Base-by-base conservation (phyloP, 2,329 filamentous ascomycete species). In the Epichloe uncinata region DNA sequence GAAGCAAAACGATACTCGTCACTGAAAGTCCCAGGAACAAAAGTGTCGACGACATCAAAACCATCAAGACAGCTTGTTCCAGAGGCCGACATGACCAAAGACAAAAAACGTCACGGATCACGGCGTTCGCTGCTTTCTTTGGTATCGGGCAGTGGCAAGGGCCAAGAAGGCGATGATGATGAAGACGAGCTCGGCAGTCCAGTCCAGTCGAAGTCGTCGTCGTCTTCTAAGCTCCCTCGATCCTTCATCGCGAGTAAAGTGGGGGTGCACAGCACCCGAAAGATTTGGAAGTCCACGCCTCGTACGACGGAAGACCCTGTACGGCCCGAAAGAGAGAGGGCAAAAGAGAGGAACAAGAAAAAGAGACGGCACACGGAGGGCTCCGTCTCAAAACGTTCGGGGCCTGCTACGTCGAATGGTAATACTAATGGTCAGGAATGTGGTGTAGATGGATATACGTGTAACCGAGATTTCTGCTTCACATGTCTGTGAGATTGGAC, bases 391-490 rank as follows among this genome's bases (percentile, higher is more conserved):
- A 3, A 62, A 59, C 42, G 54, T 65, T 34, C 47, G 3, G 57
- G 69, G 4, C 66, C 66, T 55, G 78, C 75, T 9, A 75, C 75
- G 0, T 70, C 74, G 9, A 36, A 18, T 5, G 30, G 26, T 2
- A 76, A 76, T 1, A 70, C 71, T 13, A 55, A 69, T 55, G 66
- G 36, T 15, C 40, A 73, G 47, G 66, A 66, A 13, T 82, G 79
- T 52, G 79, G 79, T 3, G 64, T 74, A 54, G 70, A 72, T 54
- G 78, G 74, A 12, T 81, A 75, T 58, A 65, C 63, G 15, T 82
- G 79, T 53, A 72, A 71, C 3, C 68, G 74, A 49, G 72, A 77
- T 53, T 82, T 81, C 63, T 82, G 79, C 62, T 80, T 83, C 56
- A 69, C 67, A 9, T 82, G 79, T 57, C 64, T 77, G 51, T 53